Percentiles rank a stretch among this genome's conserved stretches.
Evolutionary conservation across 1,139 yeast species (phyloP).

Genomic region (Ogataea hybrid): DNA sequence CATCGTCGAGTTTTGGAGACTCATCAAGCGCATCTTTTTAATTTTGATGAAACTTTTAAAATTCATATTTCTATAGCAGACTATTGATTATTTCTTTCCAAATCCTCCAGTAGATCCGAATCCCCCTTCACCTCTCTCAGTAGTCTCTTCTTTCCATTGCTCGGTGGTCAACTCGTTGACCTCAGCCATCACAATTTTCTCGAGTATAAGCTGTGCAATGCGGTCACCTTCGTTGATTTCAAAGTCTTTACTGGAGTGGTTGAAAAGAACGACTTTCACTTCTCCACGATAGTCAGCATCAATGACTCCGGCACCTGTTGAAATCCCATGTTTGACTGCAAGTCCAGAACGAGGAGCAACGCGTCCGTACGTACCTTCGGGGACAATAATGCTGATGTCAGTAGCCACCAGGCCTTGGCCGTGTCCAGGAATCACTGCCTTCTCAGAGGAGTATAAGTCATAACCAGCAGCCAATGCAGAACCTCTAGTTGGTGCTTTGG

Average conservation of each 20-base stretch:
- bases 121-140: conserved; percentile 88
- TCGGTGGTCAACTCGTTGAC: conserved; percentile 40
- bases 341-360: conserved; percentile 96
- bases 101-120: conserved; percentile 85
- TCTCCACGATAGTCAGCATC: conserved; percentile 98
- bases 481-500: conserved; percentile 89
- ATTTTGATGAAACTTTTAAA: conserved; percentile 40
- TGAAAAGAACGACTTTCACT: conserved; percentile 82
- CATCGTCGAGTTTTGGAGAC: conserved; percentile 54
- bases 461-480: conserved; percentile 92
- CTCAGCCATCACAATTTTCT: conserved; percentile 79
- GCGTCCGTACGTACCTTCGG: conserved; percentile 91
- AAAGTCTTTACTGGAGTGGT: conserved; percentile 55
- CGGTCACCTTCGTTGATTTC: conserved; percentile 50
- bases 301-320: conserved; percentile 96
- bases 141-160: conserved; percentile 58
- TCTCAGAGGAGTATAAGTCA: conserved; percentile 79
- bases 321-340: conserved; percentile 92
- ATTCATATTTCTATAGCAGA: conserved; percentile 37
- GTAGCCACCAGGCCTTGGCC: conserved; percentile 88
- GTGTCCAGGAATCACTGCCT: conserved; percentile 66
- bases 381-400: conserved; percentile 84
- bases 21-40: conserved; percentile 36
- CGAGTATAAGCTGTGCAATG: conserved; percentile 87
- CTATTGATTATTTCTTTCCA: conserved; percentile 10